Evolutionary conservation across 495 filamentous ascomycete genomes (phyloP).

Genomic region (Tuber brumale): DNA sequence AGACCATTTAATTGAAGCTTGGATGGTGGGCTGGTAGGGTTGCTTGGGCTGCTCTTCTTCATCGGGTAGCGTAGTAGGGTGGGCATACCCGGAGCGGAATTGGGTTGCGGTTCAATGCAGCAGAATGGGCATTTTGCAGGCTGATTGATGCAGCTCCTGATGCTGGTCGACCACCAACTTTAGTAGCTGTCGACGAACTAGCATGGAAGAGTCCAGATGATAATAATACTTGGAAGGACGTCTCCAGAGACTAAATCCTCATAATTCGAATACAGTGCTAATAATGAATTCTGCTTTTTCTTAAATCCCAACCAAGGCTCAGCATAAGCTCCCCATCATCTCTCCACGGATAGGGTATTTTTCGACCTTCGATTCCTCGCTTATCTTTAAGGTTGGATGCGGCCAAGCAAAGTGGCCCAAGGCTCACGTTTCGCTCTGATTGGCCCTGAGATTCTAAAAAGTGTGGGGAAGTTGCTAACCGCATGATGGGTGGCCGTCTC

Average conservation of each 20-base stretch:
- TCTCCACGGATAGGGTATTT: background rate
- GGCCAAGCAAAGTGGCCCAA: background rate
- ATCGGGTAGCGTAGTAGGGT: background rate
- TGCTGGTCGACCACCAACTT: background rate
- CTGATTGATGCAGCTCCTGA: background rate
- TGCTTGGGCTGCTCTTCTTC: background rate
- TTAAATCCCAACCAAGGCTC: background rate
- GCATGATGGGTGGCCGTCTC: background rate
- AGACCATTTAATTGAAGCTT: background rate
- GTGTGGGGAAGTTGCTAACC: background rate
- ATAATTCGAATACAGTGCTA: background rate
- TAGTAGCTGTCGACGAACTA: background rate
- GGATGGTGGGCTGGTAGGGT: background rate
- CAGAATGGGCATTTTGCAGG: background rate
- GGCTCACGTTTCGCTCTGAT: conserved; percentile 1
- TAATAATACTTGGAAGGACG: background rate
- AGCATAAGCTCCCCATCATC: background rate
- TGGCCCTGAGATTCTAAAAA: background rate
- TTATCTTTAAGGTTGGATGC: background rate
- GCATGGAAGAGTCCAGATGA: background rate
- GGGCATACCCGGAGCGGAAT: background rate
- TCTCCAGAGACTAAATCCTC: too few relatives aligned
- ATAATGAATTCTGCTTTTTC: background rate
- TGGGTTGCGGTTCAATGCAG: background rate
- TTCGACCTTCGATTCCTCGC: background rate